Conservation (phyloP, 257 asterid genomes). For the Solanum lycopersicoides region DNA sequence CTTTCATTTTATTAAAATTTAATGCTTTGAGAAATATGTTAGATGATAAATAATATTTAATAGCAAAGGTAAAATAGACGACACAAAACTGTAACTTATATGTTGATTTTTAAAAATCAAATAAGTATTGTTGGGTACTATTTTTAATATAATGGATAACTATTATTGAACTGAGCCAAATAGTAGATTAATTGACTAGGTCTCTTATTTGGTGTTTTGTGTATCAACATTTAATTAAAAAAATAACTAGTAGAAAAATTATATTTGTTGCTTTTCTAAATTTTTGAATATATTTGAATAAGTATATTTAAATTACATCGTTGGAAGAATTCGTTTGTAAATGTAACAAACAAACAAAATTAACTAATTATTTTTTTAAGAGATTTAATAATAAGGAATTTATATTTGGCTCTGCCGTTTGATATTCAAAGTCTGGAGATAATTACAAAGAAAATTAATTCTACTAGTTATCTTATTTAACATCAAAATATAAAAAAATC, state of each 20-base stretch:
- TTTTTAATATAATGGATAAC: too few species aligned
- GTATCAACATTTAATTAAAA: too few species aligned
- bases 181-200: too few species aligned
- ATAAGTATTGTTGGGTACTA: too few species aligned
- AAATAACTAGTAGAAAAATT: not conserved
- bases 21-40: too few species aligned
- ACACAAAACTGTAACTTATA: too few species aligned
- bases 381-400: not conserved
- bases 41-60: too few species aligned
- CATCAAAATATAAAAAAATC: not conserved
- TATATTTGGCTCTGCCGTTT: not conserved
- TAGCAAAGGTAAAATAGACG: too few species aligned
- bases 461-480: not conserved
- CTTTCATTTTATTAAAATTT: too few species aligned
- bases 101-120: too few species aligned
- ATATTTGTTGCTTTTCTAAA: not conserved
- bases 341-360: not conserved
- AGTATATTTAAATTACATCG: not conserved
- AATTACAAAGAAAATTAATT: not conserved
- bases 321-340: not conserved
- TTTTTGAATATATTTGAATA: not conserved
- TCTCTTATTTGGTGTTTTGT: too few species aligned
- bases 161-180: too few species aligned
- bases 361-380: not conserved
- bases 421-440: not conserved